Conservation (phyloP, 495 filamentous ascomycete species). For the Trichoderma reesei region DNA sequence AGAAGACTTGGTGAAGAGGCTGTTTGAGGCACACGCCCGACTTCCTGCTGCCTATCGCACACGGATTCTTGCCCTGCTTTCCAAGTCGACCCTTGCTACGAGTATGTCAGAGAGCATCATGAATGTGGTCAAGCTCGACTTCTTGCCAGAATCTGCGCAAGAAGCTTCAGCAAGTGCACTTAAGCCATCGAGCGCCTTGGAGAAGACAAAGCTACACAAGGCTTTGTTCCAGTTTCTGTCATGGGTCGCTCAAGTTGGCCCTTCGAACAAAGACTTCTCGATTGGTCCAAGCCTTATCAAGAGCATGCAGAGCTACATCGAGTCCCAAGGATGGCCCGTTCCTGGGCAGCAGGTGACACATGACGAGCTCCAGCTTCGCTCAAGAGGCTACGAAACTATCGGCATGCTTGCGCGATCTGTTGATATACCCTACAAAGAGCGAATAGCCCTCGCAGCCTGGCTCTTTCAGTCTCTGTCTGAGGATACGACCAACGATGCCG, state of each 20-base stretch:
- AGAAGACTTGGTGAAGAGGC: constrained; percentile 42
- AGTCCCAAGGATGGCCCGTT: constrained; percentile 75
- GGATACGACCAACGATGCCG: constrained; percentile 65
- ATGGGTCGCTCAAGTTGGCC: constrained; percentile 73
- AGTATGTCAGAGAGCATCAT: constrained; percentile 54
- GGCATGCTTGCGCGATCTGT: constrained; percentile 62
- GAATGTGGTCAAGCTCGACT: constrained; percentile 59
- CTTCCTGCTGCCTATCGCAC: constrained; percentile 63
- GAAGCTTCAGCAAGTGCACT: background rate
- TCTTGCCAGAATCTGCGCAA: constrained; percentile 14
- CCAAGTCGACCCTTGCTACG: constrained; percentile 62
- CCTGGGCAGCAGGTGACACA: constrained; percentile 40
- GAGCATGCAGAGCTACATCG: constrained; percentile 63
- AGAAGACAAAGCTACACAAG: constrained; percentile 47
- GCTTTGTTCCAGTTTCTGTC: constrained; percentile 84
- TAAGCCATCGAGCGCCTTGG: constrained; percentile 17
- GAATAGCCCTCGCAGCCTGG: constrained; percentile 55
- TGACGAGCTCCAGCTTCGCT: constrained; percentile 56
- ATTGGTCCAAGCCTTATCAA: constrained; percentile 64
- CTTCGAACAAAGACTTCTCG: constrained; percentile 39
- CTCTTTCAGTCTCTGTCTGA: constrained; percentile 72
- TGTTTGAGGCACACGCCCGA: constrained; percentile 65
- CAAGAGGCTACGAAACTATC: constrained; percentile 73
- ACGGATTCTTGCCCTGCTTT: constrained; percentile 61
- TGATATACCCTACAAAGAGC: constrained; percentile 39